A percentile compares a stretch with the other conserved stretches of the same genome.
These are phyloP conservation scores for Quercus parvula DNA, from an alignment of 306 rosid genomes.

Conservation along the genomic window DNA sequence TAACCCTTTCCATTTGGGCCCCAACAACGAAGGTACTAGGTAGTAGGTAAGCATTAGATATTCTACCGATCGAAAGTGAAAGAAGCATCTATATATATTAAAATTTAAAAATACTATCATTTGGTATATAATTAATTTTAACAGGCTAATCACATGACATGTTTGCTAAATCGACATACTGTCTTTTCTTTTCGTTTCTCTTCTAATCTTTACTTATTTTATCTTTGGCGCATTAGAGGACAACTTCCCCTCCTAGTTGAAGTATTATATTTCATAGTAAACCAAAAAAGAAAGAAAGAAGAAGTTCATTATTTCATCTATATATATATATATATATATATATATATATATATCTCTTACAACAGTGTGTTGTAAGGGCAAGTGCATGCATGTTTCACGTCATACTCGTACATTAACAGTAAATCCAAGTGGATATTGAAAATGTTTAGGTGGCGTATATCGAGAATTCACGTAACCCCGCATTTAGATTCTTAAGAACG, in stretches of 20 bases:
- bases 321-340: no score
- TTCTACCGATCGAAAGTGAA: background rate
- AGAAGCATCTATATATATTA: background rate
- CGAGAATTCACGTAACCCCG: no score
- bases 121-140: background rate
- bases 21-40: background rate
- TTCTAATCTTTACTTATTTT: background rate
- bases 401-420: no score
- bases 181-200: background rate
- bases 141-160: background rate
- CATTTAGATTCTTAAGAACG: no score
- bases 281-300: background rate
- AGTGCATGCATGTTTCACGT: no score
- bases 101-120: background rate
- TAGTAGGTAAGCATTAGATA: background rate
- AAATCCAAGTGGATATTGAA: no score
- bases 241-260: constrained; percentile 28
- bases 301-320: no score
- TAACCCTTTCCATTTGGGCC: no score
- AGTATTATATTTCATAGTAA: constrained; percentile 3
- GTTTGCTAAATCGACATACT: background rate
- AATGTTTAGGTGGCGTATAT: no score
- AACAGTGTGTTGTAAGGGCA: no score
- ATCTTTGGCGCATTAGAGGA: background rate
- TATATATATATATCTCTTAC: no score